phyloP scores from a whole-genome alignment of 1,139 yeast genomes.

The Wickerhamiella infanticola region DNA sequence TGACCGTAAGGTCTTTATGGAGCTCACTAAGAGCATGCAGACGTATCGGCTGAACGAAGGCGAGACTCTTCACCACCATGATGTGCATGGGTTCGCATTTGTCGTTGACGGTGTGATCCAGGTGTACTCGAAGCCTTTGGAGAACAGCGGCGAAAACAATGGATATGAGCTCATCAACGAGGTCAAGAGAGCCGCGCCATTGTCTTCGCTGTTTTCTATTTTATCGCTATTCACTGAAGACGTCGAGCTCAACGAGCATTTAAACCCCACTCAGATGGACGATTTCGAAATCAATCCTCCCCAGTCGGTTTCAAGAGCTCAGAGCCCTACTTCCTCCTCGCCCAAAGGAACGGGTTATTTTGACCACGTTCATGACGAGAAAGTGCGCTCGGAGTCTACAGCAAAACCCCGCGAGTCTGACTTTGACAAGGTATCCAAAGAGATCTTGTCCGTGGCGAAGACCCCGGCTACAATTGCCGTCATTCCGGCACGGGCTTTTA shows the following conservation, averaged over 20 bases:
- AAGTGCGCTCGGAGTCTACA: background rate
- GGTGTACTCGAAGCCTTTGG: conserved; percentile 47
- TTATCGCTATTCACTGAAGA: conserved; percentile 49
- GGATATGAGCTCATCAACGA: conserved; percentile 67
- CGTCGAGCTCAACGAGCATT: conserved; percentile 9
- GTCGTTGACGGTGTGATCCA: conserved; percentile 90
- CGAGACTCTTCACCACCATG: conserved; percentile 59
- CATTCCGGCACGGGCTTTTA: conserved; percentile 74
- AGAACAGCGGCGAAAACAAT: conserved; percentile 30
- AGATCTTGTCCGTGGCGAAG: conserved; percentile 45
- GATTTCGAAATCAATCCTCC: background rate
- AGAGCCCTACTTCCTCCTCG: background rate
- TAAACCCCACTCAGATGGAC: background rate
- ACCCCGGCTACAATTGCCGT: conserved; percentile 74
- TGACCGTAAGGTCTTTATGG: conserved; percentile 83
- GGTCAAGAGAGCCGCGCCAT: conserved; percentile 69
- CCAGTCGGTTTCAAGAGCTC: background rate
- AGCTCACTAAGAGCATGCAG: conserved; percentile 78
- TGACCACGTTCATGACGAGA: background rate
- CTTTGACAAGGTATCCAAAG: conserved; percentile 15
- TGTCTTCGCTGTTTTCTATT: conserved; percentile 70
- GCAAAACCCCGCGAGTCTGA: conserved; percentile 2
- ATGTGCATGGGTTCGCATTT: conserved; percentile 68
- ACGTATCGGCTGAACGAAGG: conserved; percentile 71
- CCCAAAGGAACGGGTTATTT: background rate